These are phyloP conservation scores for Hypoxylon sp. DNA, from an alignment of 2,329 filamentous ascomycete species.

Conservation along the genomic window DNA sequence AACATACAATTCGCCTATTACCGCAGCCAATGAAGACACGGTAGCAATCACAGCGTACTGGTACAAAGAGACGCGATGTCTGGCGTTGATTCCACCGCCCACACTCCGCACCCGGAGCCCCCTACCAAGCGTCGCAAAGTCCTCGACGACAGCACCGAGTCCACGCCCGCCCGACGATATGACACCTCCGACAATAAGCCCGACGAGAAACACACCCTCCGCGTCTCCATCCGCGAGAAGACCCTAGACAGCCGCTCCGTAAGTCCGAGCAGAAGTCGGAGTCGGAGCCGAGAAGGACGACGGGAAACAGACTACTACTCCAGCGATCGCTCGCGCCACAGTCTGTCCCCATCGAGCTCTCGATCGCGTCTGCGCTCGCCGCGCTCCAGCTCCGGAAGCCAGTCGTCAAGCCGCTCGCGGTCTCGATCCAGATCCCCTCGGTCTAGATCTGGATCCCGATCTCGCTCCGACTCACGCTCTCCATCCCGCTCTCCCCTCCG, in stretches of 20 bases:
- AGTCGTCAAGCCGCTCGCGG: constrained; percentile 31
- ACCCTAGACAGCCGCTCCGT: constrained; percentile 45
- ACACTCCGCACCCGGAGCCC: constrained; percentile 50
- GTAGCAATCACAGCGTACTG: constrained; percentile 12
- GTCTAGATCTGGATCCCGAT: constrained; percentile 45
- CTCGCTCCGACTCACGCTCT: constrained; percentile 34
- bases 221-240: constrained; percentile 53
- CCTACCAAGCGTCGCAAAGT: constrained; percentile 61
- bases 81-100: constrained; percentile 46
- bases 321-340: constrained; percentile 51
- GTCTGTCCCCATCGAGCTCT: constrained; percentile 49
- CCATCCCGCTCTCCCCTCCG: constrained; percentile 44
- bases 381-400: constrained; percentile 34
- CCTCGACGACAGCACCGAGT: constrained; percentile 58
- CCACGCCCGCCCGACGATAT: constrained; percentile 57
- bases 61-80: constrained; percentile 48
- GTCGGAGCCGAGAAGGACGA: constrained; percentile 39
- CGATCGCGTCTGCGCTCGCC: constrained; percentile 41
- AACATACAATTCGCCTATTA: neutral
- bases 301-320: constrained; percentile 51
- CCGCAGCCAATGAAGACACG: constrained; percentile 1
- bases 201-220: constrained; percentile 42
- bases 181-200: constrained; percentile 65
- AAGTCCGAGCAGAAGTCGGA: constrained; percentile 44
- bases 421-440: constrained; percentile 36